Conservation (phyloP, 2,329 filamentous ascomycete species). For the Ascochyta fabae region DNA sequence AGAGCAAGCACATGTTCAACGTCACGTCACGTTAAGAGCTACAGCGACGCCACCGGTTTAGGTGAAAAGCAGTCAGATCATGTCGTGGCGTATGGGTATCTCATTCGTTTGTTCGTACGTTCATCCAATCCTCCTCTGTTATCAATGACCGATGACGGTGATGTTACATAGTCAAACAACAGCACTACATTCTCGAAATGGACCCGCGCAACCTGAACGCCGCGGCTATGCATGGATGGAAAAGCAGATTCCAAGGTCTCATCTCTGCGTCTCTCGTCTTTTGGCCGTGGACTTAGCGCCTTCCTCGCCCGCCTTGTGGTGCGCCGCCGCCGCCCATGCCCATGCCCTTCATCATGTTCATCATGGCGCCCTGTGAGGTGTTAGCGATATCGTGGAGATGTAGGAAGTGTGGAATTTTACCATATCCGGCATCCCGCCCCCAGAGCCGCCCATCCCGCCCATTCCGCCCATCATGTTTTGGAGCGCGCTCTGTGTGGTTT, state of each 20-base stretch:
- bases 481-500: slow-evolving; percentile 42
- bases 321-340: slow-evolving; percentile 33
- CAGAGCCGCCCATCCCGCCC: slow-evolving; percentile 53
- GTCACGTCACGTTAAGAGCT: too few relatives aligned
- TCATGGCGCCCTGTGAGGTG: slow-evolving; percentile 42
- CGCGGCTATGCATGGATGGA: slow-evolving; percentile 37
- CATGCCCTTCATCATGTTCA: slow-evolving; percentile 47
- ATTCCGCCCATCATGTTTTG: slow-evolving; percentile 65
- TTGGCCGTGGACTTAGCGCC: slow-evolving; percentile 20
- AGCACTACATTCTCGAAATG: not conserved
- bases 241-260: slow-evolving; percentile 7
- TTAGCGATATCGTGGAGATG: not conserved
- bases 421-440: slow-evolving; percentile 61
- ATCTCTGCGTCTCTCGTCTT: too few relatives aligned
- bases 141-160: too few relatives aligned
- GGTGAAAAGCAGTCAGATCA: too few relatives aligned
- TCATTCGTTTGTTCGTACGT: too few relatives aligned
- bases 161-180: too few relatives aligned
- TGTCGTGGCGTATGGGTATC: too few relatives aligned
- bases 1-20: too few relatives aligned
- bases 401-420: slow-evolving; percentile 35
- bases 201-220: slow-evolving; percentile 26
- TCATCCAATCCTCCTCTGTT: too few relatives aligned
- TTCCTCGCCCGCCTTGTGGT: slow-evolving; percentile 28
- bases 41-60: too few relatives aligned